Base-by-base conservation (phyloP, 768 basidiomycete genomes). In the Crepidotus variabilis region DNA sequence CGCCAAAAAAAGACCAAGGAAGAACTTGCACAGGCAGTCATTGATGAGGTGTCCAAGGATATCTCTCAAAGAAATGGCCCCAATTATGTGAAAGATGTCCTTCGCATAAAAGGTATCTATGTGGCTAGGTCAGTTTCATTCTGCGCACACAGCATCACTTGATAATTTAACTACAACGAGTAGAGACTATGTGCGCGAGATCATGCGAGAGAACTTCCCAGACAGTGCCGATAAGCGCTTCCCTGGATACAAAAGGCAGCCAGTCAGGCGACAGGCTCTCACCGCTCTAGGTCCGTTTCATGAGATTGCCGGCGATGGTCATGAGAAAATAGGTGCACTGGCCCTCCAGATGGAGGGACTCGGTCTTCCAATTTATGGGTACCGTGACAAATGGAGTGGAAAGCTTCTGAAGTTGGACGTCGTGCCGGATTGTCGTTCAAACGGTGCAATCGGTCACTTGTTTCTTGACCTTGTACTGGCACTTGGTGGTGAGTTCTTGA, bases 391-490 rank as follows among this genome's bases (percentile, higher is more conserved):
- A 53, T 70, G 61, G 56, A 60, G 57, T 1, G 67, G 60, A 22
- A 43, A 21, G 6, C 20, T 66, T n/a, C 59, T 63, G 1, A 50
- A 57, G 32, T 0, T 71, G 39, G 10, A 21, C 23, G 60, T 68
- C 13, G 58, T 73, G 6, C 72, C 67, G 2, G 65, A 72, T 47
- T 60, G 54, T 20, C 62, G 64, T 13, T 57, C 59, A 2, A 56
- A 60, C 4, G 60, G 45, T 11, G 61, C 64, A 10, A 54, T 72
- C 24, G 71, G 65, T 16, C 71, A 75, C 61, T 35, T 71, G 0
- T 72, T 61, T 53, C 63, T 73, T 28, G 73, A 75, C 55, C 61
- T 72, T 18, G 24, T 72, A 6, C 63, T 69, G 22, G 58, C 65
- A 23, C 51, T 36, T 49, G 63, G 61, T 20, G 64, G 69, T 71